phyloP scores from a whole-genome alignment of 1,139 yeast genomes.

The Eremothecium gossypii region DNA sequence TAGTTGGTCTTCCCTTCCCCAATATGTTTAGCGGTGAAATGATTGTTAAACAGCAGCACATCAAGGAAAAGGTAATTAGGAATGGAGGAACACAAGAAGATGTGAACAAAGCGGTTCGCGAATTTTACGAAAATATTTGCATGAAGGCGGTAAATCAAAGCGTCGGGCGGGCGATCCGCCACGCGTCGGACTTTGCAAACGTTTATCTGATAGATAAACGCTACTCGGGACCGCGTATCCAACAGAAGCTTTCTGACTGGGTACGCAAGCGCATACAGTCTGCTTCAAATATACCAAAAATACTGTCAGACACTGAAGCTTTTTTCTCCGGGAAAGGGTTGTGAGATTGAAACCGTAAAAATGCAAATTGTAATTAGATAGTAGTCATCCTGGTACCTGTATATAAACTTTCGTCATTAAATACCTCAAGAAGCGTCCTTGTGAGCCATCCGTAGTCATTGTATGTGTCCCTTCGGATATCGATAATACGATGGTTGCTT shows the following conservation, averaged over 20 bases:
- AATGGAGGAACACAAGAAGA: conserved; percentile 22
- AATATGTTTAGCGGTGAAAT: conserved; percentile 78
- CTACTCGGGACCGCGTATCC: conserved; percentile 42
- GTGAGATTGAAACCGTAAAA: neutral
- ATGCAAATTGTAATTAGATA: neutral
- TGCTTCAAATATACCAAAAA: conserved; percentile 10
- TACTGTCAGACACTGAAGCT: conserved; percentile 14
- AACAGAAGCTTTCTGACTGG: conserved; percentile 69
- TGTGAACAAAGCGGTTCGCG: conserved; percentile 26
- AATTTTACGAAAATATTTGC: conserved; percentile 74
- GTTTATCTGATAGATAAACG: conserved; percentile 66
- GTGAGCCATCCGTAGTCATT: conserved; percentile 31
- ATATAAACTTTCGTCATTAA: conserved; percentile 22
- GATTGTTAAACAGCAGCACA: conserved; percentile 58
- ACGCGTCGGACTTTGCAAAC: conserved; percentile 68
- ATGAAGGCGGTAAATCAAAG: conserved; percentile 91
- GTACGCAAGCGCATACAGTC: conserved; percentile 40
- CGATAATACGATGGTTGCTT: conserved; percentile 29
- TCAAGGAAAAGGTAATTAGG: conserved; percentile 38
- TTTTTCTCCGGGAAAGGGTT: conserved; percentile 14
- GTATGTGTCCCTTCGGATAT: conserved; percentile 22
- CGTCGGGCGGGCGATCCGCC: conserved; percentile 88
- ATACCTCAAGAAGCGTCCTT: conserved; percentile 20
- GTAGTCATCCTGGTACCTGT: conserved; percentile 20
- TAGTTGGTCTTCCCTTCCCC: conserved; percentile 89